A percentile compares a stretch with the other conserved stretches of the same genome.
Conservation (phyloP, 2,329 filamentous ascomycete species). For the Ceratocystis alfenasii region DNA sequence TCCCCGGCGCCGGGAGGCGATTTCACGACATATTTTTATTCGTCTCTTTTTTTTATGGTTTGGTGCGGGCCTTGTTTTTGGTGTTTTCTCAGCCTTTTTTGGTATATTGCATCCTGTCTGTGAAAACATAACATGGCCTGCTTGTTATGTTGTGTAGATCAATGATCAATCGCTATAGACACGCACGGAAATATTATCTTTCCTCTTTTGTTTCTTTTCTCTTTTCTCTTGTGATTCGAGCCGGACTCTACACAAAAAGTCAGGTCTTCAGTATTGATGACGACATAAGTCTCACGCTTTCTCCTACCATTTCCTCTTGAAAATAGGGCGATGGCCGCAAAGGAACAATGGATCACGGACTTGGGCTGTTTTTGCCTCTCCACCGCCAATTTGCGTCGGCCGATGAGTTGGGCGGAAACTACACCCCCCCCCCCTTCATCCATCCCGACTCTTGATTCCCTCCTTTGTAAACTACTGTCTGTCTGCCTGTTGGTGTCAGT, state of each 20-base stretch:
- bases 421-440: too few species aligned
- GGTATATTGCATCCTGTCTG: neutral
- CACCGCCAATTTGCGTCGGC: too few species aligned
- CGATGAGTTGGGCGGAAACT: too few species aligned
- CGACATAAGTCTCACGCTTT: too few species aligned
- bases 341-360: too few species aligned
- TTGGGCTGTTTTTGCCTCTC: too few species aligned
- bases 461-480: too few species aligned
- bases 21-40: slow-evolving; percentile 7
- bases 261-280: neutral
- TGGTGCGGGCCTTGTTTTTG: neutral
- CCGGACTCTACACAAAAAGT: neutral
- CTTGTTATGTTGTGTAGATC: neutral
- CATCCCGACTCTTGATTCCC: too few species aligned
- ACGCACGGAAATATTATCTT: neutral
- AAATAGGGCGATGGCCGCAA: too few species aligned
- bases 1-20: neutral
- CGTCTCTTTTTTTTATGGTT: neutral
- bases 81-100: slow-evolving; percentile 4
- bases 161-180: neutral
- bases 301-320: too few species aligned
- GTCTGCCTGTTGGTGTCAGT: too few species aligned
- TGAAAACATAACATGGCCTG: neutral
- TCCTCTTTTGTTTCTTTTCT: slow-evolving; percentile 8
- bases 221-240: neutral